Evolutionary conservation across 164 flowering plant genomes (phyloP).

Genomic region (Magnolia kwangsiensis): DNA sequence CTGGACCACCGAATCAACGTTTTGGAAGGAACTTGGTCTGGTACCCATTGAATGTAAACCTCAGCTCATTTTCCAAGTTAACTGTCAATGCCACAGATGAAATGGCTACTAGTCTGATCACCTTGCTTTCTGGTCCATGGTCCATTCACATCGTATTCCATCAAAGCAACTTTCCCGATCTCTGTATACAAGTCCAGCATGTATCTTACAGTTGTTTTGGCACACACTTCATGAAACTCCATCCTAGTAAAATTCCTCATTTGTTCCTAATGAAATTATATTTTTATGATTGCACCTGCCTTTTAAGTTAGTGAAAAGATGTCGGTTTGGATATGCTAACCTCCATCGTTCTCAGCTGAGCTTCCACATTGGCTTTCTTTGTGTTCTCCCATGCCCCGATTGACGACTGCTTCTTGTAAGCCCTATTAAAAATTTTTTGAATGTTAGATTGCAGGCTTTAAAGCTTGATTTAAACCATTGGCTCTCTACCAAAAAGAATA

Average conservation of each 20-base stretch:
- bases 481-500: neutral
- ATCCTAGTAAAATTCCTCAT: neutral
- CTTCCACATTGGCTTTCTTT: constrained; percentile 65
- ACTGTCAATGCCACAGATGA: too few relatives aligned
- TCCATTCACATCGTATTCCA: too few relatives aligned
- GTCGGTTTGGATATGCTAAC: constrained; percentile 23
- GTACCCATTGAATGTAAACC: too few relatives aligned
- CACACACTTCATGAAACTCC: neutral
- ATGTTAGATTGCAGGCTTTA: neutral
- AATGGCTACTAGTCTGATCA: too few relatives aligned
- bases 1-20: too few relatives aligned
- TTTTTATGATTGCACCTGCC: neutral
- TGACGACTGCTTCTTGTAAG: constrained; percentile 50
- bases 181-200: neutral
- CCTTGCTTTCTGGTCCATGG: too few relatives aligned
- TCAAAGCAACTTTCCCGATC: too few relatives aligned
- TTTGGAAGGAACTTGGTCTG: too few relatives aligned
- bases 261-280: neutral
- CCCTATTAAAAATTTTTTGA: constrained; percentile 37
- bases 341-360: constrained; percentile 62
- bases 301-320: neutral
- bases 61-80: too few relatives aligned
- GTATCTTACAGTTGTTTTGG: neutral
- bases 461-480: neutral
- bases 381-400: constrained; percentile 72